Conservation (phyloP, 352 stramenopile species). For the Saprolegnia parasitica region DNA sequence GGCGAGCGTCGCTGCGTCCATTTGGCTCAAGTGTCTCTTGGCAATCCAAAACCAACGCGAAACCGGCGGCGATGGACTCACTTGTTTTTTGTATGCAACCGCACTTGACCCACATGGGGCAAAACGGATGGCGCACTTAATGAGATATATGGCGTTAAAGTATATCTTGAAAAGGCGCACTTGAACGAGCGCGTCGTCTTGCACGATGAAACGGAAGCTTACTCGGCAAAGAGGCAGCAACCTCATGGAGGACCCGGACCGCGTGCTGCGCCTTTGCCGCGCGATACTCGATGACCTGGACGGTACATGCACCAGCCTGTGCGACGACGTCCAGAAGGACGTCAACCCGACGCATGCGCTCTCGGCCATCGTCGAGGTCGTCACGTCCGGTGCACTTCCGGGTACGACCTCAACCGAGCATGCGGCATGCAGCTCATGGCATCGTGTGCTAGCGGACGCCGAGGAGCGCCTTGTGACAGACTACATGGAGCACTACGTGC, state of each 20-base stretch:
- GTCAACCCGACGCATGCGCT: conserved; percentile 38
- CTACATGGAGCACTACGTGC: conserved; percentile 54
- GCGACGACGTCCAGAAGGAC: conserved; percentile 37
- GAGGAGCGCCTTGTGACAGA: conserved; percentile 44
- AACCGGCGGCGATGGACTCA: not conserved
- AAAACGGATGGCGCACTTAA: no score
- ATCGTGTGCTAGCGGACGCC: conserved; percentile 28
- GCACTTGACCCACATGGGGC: not conserved
- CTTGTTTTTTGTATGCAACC: not conserved
- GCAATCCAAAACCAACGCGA: not conserved
- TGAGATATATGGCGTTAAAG: no score
- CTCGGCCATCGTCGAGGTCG: conserved; percentile 32
- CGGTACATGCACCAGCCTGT: conserved; percentile 39
- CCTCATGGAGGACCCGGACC: conserved; percentile 27
- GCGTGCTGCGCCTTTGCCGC: conserved; percentile 32
- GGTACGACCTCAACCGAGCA: conserved; percentile 5
- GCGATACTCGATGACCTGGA: conserved; percentile 56
- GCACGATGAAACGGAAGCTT: conserved; percentile 4
- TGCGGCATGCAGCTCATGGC: not conserved
- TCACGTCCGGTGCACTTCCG: conserved; percentile 17
- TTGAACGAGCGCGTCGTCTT: not conserved
- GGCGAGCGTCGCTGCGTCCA: not conserved
- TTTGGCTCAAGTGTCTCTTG: not conserved
- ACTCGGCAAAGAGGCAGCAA: not conserved
- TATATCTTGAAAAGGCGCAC: not conserved